Evolutionary conservation across 2,329 filamentous ascomycete species (phyloP), one percentile per base, ranked within the genome.

Genomic region (Ophiognomonia clavigignenti-juglandacearum): DNA sequence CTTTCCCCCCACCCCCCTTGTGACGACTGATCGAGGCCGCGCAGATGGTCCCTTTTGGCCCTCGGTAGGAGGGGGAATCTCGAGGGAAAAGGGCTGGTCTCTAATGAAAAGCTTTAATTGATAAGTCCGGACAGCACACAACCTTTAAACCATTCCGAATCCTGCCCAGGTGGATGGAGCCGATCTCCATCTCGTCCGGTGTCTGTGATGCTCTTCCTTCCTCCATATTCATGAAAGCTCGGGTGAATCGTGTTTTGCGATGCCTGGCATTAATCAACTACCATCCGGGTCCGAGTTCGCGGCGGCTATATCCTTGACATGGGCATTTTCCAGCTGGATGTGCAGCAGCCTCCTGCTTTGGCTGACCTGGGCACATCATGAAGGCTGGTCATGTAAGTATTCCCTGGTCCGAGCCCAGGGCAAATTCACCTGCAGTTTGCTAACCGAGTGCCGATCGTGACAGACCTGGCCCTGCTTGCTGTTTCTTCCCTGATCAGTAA

Each of bases 361-460:
- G 58, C 46, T 60, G 26, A 58, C 58, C 3, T 59, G 54, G 55
- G 38, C 48, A 18, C 57, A 58, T 27, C 49, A 57, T 18, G 56
- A 59, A 37, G 51, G 56, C 26, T 45, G 52, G 22, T 56, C 55
- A 18, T 60, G 58, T 59, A 48, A 52, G 57, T 43, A 6, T 10
- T n/a, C n/a, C n/a, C 19, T n/a, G n/a, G 22, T 26, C 19, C 11
- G 18, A 32, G 6, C 7, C 16, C 29, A 6, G 13, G 45, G 31
- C 8, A 14, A 9, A 16, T 35, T 7, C 19, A 14, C 14, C 14
- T 16, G 14, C 10, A 47, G 18, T 24, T 22, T 14, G 14, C 31
- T 20, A 19, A 45, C 6, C 18, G 16, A 22, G 2, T n/a, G 9
- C n/a, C 10, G 29, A 13, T 13, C 10, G 4, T 18, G 13, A 10